Evolutionary conservation across 345 rosid genomes (phyloP).

Genomic region (Aquilaria yunnanensis): DNA sequence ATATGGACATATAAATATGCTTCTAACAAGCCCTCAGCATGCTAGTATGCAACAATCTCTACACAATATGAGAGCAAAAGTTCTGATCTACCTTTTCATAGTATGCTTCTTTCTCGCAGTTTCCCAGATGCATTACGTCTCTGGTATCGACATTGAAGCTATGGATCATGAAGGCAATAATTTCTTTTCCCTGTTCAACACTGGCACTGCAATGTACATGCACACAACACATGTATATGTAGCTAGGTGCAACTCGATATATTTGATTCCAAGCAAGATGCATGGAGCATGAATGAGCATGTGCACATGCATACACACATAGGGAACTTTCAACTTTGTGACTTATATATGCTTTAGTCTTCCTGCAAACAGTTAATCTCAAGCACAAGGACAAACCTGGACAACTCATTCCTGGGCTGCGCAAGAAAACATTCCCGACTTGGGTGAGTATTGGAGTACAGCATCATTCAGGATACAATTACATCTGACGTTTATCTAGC

Average conservation of each 20-base stretch:
- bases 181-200: conserved; percentile 1
- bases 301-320: not conserved
- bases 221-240: not conserved
- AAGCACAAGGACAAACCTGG: conserved; percentile 25
- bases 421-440: conserved; percentile 15
- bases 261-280: no score
- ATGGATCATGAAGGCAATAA: conserved; percentile 34
- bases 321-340: not conserved
- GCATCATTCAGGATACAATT: conserved; percentile 1
- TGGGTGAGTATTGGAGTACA: conserved; percentile 26
- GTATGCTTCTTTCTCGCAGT: conserved; percentile 29
- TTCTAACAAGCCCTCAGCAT: conserved; percentile 14
- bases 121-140: conserved; percentile 18
- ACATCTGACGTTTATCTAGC: not conserved
- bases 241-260: not conserved
- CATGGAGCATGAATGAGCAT: no score
- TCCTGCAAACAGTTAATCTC: conserved; percentile 24
- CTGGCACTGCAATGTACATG: not conserved
- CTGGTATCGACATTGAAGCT: conserved; percentile 29
- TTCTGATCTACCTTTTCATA: conserved; percentile 24
- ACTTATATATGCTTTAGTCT: not conserved
- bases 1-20: conserved; percentile 17
- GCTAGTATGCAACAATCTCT: conserved; percentile 13
- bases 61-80: conserved; percentile 29
- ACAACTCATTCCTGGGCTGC: conserved; percentile 16